Conservation (phyloP, 306 rosid genomes). For the Gastrolobium villosum region DNA sequence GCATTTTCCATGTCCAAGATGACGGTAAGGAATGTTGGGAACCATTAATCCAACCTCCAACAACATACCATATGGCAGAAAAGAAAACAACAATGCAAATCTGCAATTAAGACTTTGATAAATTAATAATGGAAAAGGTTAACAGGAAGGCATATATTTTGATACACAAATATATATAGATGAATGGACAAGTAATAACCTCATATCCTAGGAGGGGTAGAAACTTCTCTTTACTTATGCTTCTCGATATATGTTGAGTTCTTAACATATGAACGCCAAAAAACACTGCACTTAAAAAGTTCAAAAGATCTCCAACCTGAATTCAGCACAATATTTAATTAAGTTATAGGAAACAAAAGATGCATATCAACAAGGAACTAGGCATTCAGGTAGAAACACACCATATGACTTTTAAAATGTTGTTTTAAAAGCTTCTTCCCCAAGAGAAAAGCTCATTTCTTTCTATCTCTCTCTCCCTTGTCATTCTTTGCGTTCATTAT, state of each 20-base stretch:
- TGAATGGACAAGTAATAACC: constrained; percentile 53
- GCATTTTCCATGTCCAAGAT: constrained; percentile 62
- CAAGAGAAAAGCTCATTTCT: no score
- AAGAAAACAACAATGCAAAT: constrained; percentile 67
- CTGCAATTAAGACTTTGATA: constrained; percentile 51
- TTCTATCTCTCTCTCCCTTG: no score
- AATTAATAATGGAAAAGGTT: constrained; percentile 13
- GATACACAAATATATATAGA: not conserved
- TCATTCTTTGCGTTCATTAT: no score
- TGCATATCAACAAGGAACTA: not conserved
- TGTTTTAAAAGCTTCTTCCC: no score
- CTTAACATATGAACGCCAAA: constrained; percentile 85
- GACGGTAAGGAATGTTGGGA: constrained; percentile 52
- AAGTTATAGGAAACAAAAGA: constrained; percentile 24
- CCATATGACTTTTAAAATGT: no score
- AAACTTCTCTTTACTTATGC: constrained; percentile 65
- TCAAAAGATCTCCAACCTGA: constrained; percentile 83
- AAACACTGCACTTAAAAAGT: constrained; percentile 75
- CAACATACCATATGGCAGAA: constrained; percentile 68
- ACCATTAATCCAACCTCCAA: constrained; percentile 60
- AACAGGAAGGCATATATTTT: constrained; percentile 15
- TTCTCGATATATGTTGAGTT: constrained; percentile 77
- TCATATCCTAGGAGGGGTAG: constrained; percentile 78
- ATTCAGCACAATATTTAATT: not conserved
- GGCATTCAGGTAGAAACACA: not conserved